Base-by-base conservation (phyloP, 352 stramenopile genomes). In the Pythium guiyangense region DNA sequence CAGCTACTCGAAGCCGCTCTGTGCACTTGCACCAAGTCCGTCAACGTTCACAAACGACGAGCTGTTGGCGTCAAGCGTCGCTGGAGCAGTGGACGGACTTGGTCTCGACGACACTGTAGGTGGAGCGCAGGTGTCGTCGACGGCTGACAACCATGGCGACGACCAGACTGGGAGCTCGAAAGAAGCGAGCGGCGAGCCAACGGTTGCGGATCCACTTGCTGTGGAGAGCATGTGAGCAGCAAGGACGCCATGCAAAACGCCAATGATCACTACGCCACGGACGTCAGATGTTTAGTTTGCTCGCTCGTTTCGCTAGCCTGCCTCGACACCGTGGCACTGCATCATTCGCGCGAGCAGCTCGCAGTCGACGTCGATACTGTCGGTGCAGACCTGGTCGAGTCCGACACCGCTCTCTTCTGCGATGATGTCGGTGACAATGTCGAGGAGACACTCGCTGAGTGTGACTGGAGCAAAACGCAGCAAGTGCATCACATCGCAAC, bases 1-100 rank as follows among this genome's bases (percentile, higher is more conserved):
- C 27, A 91, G 79, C 57, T 90, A 87, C 58, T 88, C 83, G 27
- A 74, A 83, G 52, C 78, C 78, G 47, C 26, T 73, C 40, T 60
- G 54, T 39, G 58, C 31, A 26, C 35, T 35, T 20, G 17, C 37
- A 17, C 39, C 14, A 8, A 39, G 34, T 39, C 10, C 34, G 34
- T 12, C 46, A 37, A 6, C 6, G 25, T 2, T 26, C 18, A 14
- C 34, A 0, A 46, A 59, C n/a, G 58, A 57, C 12, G 56, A 57
- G 22, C 20, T 35, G 14, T 27, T 52, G n/a, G 37, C 40, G 29
- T 52, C 56, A 25, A 42, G 9, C 12, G 52, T n/a, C 20, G 20
- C 39, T 4, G 31, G 31, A 18, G 26, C 29, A 2, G 26, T 25
- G 6, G 49, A 57, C 26, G 49, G 40, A 40, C 29, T 52, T 14